Evolutionary conservation across 2,329 filamentous ascomycete genomes (phyloP), one percentile per base, ranked within the genome.

Genomic region (Pestalotiopsis sp.): DNA sequence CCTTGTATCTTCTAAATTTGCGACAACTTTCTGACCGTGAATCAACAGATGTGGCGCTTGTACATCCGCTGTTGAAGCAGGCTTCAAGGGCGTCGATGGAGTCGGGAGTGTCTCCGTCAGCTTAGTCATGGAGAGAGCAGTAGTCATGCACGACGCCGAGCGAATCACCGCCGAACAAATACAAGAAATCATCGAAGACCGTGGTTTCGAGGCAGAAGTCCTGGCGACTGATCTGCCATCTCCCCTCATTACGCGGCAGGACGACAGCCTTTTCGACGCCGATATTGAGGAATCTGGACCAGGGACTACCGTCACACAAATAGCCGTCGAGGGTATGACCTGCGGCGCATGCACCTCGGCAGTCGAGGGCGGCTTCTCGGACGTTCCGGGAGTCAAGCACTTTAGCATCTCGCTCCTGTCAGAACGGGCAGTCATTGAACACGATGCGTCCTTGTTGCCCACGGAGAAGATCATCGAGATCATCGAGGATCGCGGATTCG

Each of bases 121-220:
- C 78, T 84, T 99, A 74, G 92, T 98, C 67, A 97, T 98, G 90
- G 95, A 97, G 80, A 90, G 95, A 69, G 96, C 95, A n/a, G 95
- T 98, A 57, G 86, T 98, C 45, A 92, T 95, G 81, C 96, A 99
- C 81, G 92, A 98, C 80, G 90, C 93, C 1, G 83, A 87, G 67
- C 87, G 88, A 65, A 88, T 98, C 66, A 83, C 93, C 14, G 88
- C 94, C 69, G 92, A 95, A 49, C 83, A 91, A 73, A 88, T 98
- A 69, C 90, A 89, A 77, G 93, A 97, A 72, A 94, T 92, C 45
- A 96, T 98, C 72, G 94, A 98, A 75, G 94, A 97, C 79, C 88
- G 93, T 69, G 95, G 95, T 0, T 98, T 98, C 78, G 95, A 97
- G 76, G 94, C 94, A 52, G 89, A 94, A 73, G 87, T 97, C n/a